Evolutionary conservation across 1,284 basidiomycete genomes (phyloP), one percentile per base, ranked within the genome.

Genomic region (Sparassis latifolia): DNA sequence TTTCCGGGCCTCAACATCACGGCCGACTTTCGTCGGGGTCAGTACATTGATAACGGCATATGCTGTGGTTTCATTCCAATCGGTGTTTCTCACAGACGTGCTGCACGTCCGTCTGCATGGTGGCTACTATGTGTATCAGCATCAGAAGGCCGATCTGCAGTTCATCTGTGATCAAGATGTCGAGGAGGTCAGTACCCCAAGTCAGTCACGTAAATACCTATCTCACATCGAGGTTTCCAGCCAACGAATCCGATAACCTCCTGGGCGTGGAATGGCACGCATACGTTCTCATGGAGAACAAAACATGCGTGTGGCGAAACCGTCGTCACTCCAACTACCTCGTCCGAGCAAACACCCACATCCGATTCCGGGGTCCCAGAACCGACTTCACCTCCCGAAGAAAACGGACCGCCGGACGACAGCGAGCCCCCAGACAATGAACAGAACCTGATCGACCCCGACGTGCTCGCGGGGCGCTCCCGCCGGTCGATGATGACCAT

Each of bases 71-170:
- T 38, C 9, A 42, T 42, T 27, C 28, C 6, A 12, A 42, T 27
- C 6, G 7, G 6, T 12, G 35, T 12, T 6, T 33, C 6, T 10
- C 20, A 2, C 28, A 69, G 69, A 62, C 4, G 63, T 69, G 0
- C 57, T 77, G n/a, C 66, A 69, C 42, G 43, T 76, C 41, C 67
- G 66, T 10, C 55, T 75, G 39, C 66, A 72, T 52, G 74, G 75
- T 35, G 70, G 71, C 30, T 58, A 57, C 43, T 75, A 77, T 52
- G 66, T 69, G 38, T 48, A 65, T 32, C 59, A 61, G 42, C 55
- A 59, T 9, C 74, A 77, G 48, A 68, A 65, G 30, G 71, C 72
- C 3, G 62, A 66, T 12, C 65, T 77, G 47, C 55, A 65, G 45
- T 73, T 76, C 51, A 50, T 65, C 42, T 78, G 75, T 55, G 69